Evolutionary conservation across 768 basidiomycete species (phyloP).

Genomic region (Tricholoma sp.): DNA sequence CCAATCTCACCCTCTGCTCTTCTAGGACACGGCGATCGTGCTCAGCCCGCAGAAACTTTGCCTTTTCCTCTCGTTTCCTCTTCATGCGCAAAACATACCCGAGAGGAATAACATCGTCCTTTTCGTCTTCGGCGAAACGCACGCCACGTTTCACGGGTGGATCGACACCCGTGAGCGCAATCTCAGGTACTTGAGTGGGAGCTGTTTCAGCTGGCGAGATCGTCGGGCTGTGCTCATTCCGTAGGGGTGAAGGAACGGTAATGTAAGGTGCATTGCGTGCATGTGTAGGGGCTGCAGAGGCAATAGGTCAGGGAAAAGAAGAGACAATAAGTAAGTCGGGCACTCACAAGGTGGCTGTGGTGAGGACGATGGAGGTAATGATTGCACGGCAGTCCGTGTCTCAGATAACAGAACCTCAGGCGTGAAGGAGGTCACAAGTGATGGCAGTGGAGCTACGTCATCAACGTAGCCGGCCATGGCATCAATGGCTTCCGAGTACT

Average conservation of each 20-base stretch:
- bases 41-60: conserved; percentile 57
- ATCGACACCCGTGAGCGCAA: conserved; percentile 6
- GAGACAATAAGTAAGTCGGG: not conserved
- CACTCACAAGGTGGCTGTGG: conserved; percentile 14
- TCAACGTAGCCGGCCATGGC: conserved; percentile 48
- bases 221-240: conserved; percentile 31
- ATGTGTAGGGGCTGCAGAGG: conserved; percentile 18
- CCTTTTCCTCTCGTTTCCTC: conserved; percentile 71
- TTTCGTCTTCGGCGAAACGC: conserved; percentile 60
- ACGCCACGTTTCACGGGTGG: conserved; percentile 49
- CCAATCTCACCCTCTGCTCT: conserved; percentile 41
- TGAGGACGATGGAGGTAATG: conserved; percentile 7
- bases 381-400: not conserved
- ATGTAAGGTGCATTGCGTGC: conserved; percentile 31
- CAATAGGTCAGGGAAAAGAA: conserved; percentile 4
- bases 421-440: conserved; percentile 5
- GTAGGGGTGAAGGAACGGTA: conserved; percentile 45
- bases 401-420: conserved; percentile 12
- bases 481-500: conserved; percentile 66
- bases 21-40: conserved; percentile 47
- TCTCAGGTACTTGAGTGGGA: conserved; percentile 9
- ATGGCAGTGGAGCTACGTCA: conserved; percentile 16
- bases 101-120: conserved; percentile 65
- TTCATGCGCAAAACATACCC: conserved; percentile 66
- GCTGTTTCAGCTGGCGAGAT: conserved; percentile 9